These are phyloP conservation scores for Remersonia thermophila DNA, from an alignment of 2,329 filamentous ascomycete species.

Conservation along the genomic window DNA sequence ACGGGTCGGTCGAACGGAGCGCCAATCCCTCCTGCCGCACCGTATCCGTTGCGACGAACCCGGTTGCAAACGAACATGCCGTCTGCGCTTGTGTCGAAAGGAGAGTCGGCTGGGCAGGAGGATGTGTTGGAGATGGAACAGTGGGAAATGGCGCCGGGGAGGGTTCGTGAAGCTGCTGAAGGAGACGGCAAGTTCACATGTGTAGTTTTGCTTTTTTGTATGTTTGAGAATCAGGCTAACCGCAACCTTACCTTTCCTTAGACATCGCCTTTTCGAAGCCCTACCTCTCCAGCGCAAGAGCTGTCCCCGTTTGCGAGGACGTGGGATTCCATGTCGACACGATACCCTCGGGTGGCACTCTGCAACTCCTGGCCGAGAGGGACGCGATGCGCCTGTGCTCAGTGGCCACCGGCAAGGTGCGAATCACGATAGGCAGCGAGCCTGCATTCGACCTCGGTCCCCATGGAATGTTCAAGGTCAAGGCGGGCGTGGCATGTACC, in stretches of 20 bases:
- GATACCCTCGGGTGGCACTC: constrained; percentile 15
- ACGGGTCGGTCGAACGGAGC: background rate
- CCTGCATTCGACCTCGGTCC: constrained; percentile 18
- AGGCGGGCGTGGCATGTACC: constrained; percentile 11
- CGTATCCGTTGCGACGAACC: too few relatives aligned
- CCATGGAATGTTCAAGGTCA: constrained; percentile 19
- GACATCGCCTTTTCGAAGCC: background rate
- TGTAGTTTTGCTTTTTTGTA: too few relatives aligned
- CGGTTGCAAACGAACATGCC: background rate
- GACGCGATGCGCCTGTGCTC: constrained; percentile 18
- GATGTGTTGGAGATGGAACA: constrained; percentile 24
- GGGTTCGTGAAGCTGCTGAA: constrained; percentile 10
- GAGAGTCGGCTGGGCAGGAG: constrained; percentile 6
- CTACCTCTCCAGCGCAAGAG: constrained; percentile 7
- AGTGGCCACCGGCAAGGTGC: constrained; percentile 22
- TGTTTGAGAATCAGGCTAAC: too few relatives aligned
- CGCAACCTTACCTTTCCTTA: background rate
- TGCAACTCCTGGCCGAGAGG: constrained; percentile 12
- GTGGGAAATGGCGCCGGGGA: constrained; percentile 26
- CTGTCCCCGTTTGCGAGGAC: constrained; percentile 17
- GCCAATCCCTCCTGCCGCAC: background rate
- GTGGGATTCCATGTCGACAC: constrained; percentile 20
- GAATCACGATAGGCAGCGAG: constrained; percentile 14
- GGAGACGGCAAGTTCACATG: constrained; percentile 14
- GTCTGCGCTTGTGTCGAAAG: constrained; percentile 12